These are phyloP conservation scores for Fraxinus ornus DNA, from an alignment of 305 asterid genomes.

Conservation along the genomic window DNA sequence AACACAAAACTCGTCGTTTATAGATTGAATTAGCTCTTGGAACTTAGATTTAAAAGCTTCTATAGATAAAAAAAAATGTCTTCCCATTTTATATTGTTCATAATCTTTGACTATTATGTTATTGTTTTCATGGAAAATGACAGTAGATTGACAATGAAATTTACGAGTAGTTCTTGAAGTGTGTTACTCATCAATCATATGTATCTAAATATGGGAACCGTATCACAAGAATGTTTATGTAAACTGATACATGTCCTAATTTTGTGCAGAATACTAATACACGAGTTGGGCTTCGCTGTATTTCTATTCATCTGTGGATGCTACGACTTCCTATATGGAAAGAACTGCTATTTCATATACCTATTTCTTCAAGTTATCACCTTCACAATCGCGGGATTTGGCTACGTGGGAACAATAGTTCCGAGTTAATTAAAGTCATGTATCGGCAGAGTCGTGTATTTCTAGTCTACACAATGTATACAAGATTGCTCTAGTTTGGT, in stretches of 20 bases:
- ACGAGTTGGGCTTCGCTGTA: conserved; percentile 74
- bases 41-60: background rate
- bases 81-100: background rate
- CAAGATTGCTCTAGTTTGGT: conserved; percentile 24
- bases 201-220: background rate
- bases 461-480: conserved; percentile 19
- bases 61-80: background rate
- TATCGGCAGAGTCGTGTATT: background rate
- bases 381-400: conserved; percentile 83
- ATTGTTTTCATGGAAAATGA: background rate
- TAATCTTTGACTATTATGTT: background rate
- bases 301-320: conserved; percentile 84
- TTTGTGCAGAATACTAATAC: conserved; percentile 54
- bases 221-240: background rate
- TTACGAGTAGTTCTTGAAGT: background rate
- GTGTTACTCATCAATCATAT: background rate
- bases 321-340: conserved; percentile 77
- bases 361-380: conserved; percentile 81
- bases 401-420: conserved; percentile 76
- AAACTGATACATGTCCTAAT: background rate
- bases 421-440: conserved; percentile 29
- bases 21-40: background rate
- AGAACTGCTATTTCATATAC: conserved; percentile 69
- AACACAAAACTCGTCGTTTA: background rate
- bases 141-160: background rate